Base-by-base conservation (phyloP, 257 asterid genomes). In the Fraxinus excelsior region DNA sequence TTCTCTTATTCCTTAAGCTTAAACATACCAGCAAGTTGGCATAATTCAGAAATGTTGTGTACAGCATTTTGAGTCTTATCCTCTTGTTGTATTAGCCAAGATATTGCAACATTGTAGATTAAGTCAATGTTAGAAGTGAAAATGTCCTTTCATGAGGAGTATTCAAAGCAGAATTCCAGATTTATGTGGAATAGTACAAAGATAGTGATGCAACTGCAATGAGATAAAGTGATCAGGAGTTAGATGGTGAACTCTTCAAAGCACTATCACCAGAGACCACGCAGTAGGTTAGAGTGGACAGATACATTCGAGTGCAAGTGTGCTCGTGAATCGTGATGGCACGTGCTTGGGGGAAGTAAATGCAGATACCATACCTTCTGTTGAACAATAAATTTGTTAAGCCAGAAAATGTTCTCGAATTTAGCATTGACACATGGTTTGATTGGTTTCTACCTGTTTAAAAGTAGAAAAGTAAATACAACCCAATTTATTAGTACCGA, bases 331-430 rank as follows among this genome's bases (percentile, higher is more conserved):
- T 26, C 6, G 3, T 31, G 67, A 7, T 32, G 26, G 14, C 2
- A 2, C 31, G 6, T 67, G n/a, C 46, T 9, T 49, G 35, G 5
- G 31, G 67, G 31, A 60, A 60, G 31, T 9, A 34, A 56, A 21
- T 1, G 42, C 5, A 21, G 58, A 16, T 2, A 21, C 13, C 81
- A 72, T 81, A 90, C 99, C 97, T 80, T 88, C 77, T 89, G 84
- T 86, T 89, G 81, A 93, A 93, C 60, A 92, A 82, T 44, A 91
- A 79, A 83, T 87, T 81, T 53, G 97, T 74, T 38, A 92, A 79
- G 67, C 93, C 95, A 76, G 94, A 80, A 76, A 93, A 89, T 12
- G 80, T 79, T 85, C 89, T 93, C 18, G 97, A 83, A 84, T 85
- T 80, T 84, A 85, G 90, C 94, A 91, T 87, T 0, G 91, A 82